These are phyloP conservation scores for Hirschioporus abietinus DNA, from an alignment of 768 basidiomycete species.

Conservation along the genomic window DNA sequence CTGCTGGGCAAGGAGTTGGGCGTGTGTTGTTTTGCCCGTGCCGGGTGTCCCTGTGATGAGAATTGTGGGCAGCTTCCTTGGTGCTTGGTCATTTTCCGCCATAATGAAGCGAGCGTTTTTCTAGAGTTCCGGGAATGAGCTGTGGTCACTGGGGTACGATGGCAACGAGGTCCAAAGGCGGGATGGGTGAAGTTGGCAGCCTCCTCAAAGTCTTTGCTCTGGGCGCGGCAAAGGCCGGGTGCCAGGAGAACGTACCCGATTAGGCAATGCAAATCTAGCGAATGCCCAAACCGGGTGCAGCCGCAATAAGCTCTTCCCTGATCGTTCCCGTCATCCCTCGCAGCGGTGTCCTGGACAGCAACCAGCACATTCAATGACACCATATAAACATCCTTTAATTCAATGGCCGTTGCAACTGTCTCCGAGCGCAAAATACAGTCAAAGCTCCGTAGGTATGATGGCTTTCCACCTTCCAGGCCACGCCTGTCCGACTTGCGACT, in stretches of 20 bases:
- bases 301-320: neutral
- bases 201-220: neutral
- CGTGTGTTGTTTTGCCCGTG: conserved; percentile 95
- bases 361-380: neutral
- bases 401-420: neutral
- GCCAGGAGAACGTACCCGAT: neutral
- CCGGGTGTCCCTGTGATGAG: conserved; percentile 89
- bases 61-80: conserved; percentile 53
- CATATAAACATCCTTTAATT: neutral
- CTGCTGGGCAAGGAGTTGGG: conserved; percentile 71
- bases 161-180: neutral
- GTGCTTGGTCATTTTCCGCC: conserved; percentile 9
- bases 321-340: neutral
- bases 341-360: neutral
- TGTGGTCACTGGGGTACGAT: neutral
- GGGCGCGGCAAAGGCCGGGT: neutral
- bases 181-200: neutral
- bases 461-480: neutral
- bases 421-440: neutral
- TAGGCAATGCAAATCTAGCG: neutral
- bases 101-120: neutral
- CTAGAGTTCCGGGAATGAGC: neutral
- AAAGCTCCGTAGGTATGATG: neutral
- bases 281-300: neutral
- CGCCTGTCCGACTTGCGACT: neutral